phyloP scores from a whole-genome alignment of 306 rosid genomes.

The Quercus mongolica region DNA sequence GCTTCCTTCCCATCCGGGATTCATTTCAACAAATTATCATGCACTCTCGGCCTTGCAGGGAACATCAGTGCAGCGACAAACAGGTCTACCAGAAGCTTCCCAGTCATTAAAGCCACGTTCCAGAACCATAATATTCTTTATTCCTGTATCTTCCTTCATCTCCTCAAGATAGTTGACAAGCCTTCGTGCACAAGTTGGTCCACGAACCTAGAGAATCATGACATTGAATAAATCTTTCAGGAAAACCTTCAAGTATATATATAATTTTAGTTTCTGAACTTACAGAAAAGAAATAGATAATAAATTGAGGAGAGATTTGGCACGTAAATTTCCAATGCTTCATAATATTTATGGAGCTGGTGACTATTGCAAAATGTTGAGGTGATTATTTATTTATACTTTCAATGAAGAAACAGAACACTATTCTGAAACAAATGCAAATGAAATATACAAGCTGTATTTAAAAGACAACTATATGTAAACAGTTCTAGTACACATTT shows the following conservation, averaged over 20 bases:
- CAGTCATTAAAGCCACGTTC: constrained; percentile 97
- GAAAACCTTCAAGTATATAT: not conserved
- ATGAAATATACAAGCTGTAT: not conserved
- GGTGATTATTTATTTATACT: not conserved
- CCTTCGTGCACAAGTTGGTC: constrained; percentile 82
- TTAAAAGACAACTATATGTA: not conserved
- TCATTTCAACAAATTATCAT: constrained; percentile 12
- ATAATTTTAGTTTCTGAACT: not conserved
- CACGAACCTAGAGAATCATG: constrained; percentile 70
- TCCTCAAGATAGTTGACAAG: constrained; percentile 62
- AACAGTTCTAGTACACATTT: not conserved
- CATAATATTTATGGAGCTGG: not conserved
- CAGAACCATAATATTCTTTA: constrained; percentile 73
- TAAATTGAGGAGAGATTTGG: not conserved
- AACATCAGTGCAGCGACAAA: constrained; percentile 69
- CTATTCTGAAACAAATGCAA: not conserved
- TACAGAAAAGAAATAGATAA: not conserved
- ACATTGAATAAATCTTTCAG: constrained; percentile 5
- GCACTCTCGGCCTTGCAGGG: constrained; percentile 59
- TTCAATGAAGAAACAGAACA: not conserved
- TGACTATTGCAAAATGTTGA: not conserved
- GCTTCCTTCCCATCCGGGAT: constrained; percentile 14
- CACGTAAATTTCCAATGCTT: not conserved
- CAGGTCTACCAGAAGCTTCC: constrained; percentile 86
- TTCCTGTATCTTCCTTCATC: constrained; percentile 67